These are phyloP conservation scores for Didymella lethalis DNA, from an alignment of 2,329 filamentous ascomycete genomes.

Conservation along the genomic window DNA sequence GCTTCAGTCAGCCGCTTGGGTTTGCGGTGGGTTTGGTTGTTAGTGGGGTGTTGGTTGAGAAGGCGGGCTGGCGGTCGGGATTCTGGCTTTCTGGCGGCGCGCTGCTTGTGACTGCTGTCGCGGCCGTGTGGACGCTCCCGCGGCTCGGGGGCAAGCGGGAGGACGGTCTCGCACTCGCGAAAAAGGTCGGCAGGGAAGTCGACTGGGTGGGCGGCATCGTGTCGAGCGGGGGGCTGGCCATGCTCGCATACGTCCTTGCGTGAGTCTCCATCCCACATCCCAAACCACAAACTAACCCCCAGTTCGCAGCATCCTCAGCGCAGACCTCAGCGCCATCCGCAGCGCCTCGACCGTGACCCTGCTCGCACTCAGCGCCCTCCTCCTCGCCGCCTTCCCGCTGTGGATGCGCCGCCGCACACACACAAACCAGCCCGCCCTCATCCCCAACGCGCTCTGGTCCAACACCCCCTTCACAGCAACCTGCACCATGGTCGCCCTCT, in stretches of 20 bases:
- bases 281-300: too few relatives aligned
- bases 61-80: constrained; percentile 58
- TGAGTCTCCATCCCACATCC: constrained; percentile 16
- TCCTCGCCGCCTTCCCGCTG: constrained; percentile 38
- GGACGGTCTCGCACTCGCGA: constrained; percentile 9
- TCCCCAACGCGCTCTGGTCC: constrained; percentile 59
- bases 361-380: constrained; percentile 33
- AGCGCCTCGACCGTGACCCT: constrained; percentile 34
- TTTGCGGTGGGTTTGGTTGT: constrained; percentile 62
- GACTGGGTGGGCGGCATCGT: constrained; percentile 44
- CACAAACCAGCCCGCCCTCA: constrained; percentile 32
- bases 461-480: constrained; percentile 63
- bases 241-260: constrained; percentile 38
- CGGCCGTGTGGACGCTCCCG: constrained; percentile 42
- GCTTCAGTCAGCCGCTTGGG: constrained; percentile 58
- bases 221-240: constrained; percentile 34
- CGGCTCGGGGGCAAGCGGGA: constrained; percentile 23
- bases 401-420: constrained; percentile 44
- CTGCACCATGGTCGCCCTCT: constrained; percentile 57
- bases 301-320: constrained; percentile 32
- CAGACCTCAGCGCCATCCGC: constrained; percentile 33
- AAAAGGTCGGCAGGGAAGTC: constrained; percentile 32
- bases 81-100: constrained; percentile 53
- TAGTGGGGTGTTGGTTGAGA: constrained; percentile 59
- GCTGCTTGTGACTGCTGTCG: constrained; percentile 47